phyloP scores from a whole-genome alignment of 192 early-diverging fungal genomes.

The Hyaloraphidium curvatum region DNA sequence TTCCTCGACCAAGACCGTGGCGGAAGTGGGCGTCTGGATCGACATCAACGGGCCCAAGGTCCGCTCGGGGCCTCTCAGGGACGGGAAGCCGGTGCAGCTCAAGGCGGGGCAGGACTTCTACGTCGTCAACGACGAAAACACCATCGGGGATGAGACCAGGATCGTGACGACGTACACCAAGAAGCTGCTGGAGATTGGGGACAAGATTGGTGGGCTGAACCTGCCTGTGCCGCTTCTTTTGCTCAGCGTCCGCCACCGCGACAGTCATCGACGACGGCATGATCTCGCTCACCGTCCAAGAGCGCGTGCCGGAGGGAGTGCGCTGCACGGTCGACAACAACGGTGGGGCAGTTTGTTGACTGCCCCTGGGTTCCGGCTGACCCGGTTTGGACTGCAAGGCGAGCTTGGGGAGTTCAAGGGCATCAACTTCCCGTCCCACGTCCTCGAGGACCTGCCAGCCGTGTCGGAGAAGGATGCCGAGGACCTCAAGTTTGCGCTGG shows the following conservation, averaged over 20 bases:
- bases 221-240: not conserved
- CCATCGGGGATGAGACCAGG: constrained; percentile 25
- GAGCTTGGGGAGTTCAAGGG: constrained; percentile 9
- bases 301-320: not conserved
- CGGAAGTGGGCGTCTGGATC: constrained; percentile 32
- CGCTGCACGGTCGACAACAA: not conserved
- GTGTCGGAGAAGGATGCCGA: constrained; percentile 28
- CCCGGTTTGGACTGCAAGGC: no score
- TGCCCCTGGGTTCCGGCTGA: no score
- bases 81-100: constrained; percentile 20
- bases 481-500: constrained; percentile 26
- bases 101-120: constrained; percentile 28
- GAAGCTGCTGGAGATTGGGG: constrained; percentile 30
- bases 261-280: not conserved
- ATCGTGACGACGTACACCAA: constrained; percentile 32
- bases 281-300: not conserved
- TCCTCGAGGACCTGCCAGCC: constrained; percentile 32
- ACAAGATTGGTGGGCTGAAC: constrained; percentile 16
- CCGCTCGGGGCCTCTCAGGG: constrained; percentile 25
- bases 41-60: constrained; percentile 44
- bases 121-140: constrained; percentile 28
- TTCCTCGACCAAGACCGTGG: constrained; percentile 12
- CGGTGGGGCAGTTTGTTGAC: no score
- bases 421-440: constrained; percentile 30
- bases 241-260: not conserved